A percentile compares a stretch with the other conserved stretches of the same genome.
phyloP scores from a whole-genome alignment of 306 rosid species.

The Fragaria nilgerrensis region DNA sequence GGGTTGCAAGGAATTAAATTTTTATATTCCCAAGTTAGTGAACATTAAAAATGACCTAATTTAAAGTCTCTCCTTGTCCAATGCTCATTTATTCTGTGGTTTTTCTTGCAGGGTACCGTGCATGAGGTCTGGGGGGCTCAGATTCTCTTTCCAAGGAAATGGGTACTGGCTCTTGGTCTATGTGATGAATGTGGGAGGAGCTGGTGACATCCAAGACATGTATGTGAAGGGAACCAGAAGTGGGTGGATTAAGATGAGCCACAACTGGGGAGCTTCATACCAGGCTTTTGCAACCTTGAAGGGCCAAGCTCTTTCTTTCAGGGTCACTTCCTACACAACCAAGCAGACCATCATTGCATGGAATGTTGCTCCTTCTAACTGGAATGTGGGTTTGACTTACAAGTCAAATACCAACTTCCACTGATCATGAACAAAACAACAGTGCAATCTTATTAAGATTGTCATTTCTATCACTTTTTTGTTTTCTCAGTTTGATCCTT shows the following conservation, averaged over 20 bases:
- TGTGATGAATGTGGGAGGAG: constrained; percentile 93
- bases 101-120: constrained; percentile 65
- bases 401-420: constrained; percentile 51
- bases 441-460: neutral
- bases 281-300: constrained; percentile 73
- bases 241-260: constrained; percentile 86
- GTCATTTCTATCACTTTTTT: neutral
- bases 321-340: constrained; percentile 65
- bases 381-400: constrained; percentile 64
- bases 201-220: constrained; percentile 70
- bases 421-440: constrained; percentile 17
- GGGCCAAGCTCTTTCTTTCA: constrained; percentile 82
- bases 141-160: constrained; percentile 79
- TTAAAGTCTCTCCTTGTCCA: too few relatives aligned
- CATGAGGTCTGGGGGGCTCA: constrained; percentile 50
- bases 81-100: neutral
- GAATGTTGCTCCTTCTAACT: constrained; percentile 72
- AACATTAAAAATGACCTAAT: neutral
- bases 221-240: constrained; percentile 79
- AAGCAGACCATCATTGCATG: constrained; percentile 54
- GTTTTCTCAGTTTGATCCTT: constrained; percentile 11
- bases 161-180: constrained; percentile 92
- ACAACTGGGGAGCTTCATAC: constrained; percentile 96
- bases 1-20: neutral
- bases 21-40: neutral